Conservation (phyloP, 2,329 filamentous ascomycete species). For the Neonectria sp. region DNA sequence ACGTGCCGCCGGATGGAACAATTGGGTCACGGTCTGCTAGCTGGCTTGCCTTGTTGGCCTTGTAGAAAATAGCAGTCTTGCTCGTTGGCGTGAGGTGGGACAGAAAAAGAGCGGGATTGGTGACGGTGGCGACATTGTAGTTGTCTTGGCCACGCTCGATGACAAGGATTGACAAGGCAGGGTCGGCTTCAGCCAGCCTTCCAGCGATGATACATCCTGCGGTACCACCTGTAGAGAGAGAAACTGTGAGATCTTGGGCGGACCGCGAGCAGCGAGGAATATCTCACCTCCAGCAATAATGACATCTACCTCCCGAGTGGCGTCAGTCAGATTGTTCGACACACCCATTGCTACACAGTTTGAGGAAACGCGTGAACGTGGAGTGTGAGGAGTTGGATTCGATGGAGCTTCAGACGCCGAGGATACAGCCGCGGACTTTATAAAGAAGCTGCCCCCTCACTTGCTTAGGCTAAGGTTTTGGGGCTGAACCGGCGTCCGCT, state of each 20-base stretch:
- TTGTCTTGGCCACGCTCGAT: conserved; percentile 51
- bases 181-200: conserved; percentile 48
- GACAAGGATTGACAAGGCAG: conserved; percentile 48
- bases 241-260: neutral
- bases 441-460: neutral
- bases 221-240: conserved; percentile 48
- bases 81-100: conserved; percentile 42
- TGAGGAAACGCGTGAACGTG: neutral
- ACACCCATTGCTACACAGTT: neutral
- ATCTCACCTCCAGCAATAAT: conserved; percentile 6
- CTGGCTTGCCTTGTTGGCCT: conserved; percentile 43
- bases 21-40: conserved; percentile 43
- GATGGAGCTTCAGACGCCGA: neutral
- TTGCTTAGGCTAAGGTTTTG: neutral
- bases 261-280: neutral
- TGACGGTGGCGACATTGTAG: conserved; percentile 44
- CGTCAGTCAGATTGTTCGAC: neutral
- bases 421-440: neutral
- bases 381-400: neutral
- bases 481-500: neutral
- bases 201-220: conserved; percentile 51
- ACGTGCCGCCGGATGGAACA: conserved; percentile 47
- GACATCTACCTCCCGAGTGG: conserved; percentile 1
- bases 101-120: conserved; percentile 48
- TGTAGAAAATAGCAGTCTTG: conserved; percentile 47